A percentile compares a stretch with the other conserved stretches of the same genome.
Evolutionary conservation across 2,329 filamentous ascomycete genomes (phyloP).

Genomic region (Penicillium sp.): DNA sequence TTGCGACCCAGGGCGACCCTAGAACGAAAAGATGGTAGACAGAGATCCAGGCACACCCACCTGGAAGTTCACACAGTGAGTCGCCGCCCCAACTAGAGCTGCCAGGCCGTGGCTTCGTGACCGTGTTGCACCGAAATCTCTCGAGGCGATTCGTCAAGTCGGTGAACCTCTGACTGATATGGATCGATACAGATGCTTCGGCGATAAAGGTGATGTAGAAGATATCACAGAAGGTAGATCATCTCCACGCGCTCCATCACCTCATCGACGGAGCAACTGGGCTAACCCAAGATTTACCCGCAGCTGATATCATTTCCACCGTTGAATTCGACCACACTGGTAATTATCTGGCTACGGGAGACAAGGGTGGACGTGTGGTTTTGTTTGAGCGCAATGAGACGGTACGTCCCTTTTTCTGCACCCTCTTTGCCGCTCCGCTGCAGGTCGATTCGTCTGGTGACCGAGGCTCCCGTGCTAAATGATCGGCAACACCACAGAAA

Average conservation of each 20-base stretch:
- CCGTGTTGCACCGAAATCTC: background rate
- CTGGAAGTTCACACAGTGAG: conserved; percentile 99
- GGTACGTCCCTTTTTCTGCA: conserved; percentile 52
- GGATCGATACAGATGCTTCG: conserved; percentile 75
- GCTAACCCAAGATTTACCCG: conserved; percentile 19
- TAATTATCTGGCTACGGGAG: conserved; percentile 57
- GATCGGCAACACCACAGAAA: conserved; percentile 64
- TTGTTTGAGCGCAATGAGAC: conserved; percentile 80
- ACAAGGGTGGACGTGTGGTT: conserved; percentile 57
- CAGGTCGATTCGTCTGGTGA: background rate
- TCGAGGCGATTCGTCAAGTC: background rate
- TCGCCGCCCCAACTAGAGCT: conserved; percentile 30
- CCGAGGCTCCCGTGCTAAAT: conserved; percentile 37
- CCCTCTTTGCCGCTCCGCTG: background rate
- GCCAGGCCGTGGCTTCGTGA: background rate
- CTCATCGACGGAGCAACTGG: conserved; percentile 6
- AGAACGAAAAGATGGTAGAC: conserved; percentile 82
- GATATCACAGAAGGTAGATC: conserved; percentile 89
- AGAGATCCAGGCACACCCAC: conserved; percentile 90
- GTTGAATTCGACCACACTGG: conserved; percentile 58
- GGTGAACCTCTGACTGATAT: conserved; percentile 18
- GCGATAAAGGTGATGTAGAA: conserved; percentile 98
- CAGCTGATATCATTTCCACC: conserved; percentile 57
- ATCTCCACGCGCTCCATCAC: background rate
- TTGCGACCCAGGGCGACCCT: conserved; percentile 40